Percentiles rank a stretch among this genome's conserved stretches.
phyloP scores from a whole-genome alignment of 2,329 filamentous ascomycete species.

The Cadophora luteo-olivacea region DNA sequence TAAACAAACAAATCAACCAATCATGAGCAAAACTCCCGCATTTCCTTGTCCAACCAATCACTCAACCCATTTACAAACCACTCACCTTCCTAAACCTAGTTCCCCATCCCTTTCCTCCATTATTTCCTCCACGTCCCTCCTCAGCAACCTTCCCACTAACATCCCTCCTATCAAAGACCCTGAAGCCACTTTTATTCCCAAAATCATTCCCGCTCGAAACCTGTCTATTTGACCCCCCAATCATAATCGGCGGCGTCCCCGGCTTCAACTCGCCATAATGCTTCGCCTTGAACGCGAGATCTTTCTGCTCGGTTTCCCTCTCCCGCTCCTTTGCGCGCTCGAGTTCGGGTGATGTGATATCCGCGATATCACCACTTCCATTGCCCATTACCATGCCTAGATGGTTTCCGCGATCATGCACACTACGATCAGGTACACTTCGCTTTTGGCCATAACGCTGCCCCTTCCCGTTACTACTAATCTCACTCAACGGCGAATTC shows the following conservation, averaged over 20 bases:
- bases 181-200: conserved; percentile 39
- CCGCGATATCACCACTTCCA: conserved; percentile 54
- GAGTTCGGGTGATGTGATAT: conserved; percentile 10
- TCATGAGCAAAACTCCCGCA: conserved; percentile 5
- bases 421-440: too few species aligned
- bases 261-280: conserved; percentile 65
- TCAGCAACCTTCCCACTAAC: conserved; percentile 78
- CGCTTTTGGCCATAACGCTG: conserved; percentile 35
- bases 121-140: conserved; percentile 58
- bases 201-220: conserved; percentile 67
- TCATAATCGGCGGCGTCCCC: conserved; percentile 59
- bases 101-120: conserved; percentile 34
- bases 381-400: conserved; percentile 36
- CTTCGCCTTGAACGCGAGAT: conserved; percentile 55
- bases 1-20: conserved; percentile 11
- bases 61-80: conserved; percentile 28
- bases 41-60: conserved; percentile 6
- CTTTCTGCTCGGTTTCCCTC: conserved; percentile 20
- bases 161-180: conserved; percentile 54
- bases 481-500: conserved; percentile 51
- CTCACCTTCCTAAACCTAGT: conserved; percentile 49
- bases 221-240: conserved; percentile 54
- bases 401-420: too few species aligned
- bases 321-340: conserved; percentile 7
- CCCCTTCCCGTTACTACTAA: conserved; percentile 39